A percentile compares a stretch with the other conserved stretches of the same genome.
Evolutionary conservation across 176 grass and related monocot species (phyloP).

Genomic region (Aegilops sharonensis): DNA sequence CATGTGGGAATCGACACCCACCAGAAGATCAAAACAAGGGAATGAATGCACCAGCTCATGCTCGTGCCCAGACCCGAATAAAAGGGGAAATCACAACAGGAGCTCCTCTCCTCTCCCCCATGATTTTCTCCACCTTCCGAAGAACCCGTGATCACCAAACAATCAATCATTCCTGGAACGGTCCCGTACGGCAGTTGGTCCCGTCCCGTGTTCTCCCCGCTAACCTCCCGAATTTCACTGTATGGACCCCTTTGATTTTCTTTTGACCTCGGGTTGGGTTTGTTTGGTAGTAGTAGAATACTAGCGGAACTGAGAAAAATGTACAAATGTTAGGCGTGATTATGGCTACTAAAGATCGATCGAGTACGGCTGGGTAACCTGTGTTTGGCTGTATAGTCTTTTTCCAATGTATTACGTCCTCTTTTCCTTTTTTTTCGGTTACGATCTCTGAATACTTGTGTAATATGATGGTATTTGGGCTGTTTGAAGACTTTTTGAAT

Average conservation of each 20-base stretch:
- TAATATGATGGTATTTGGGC: conserved; percentile 45
- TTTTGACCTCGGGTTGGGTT: conserved; percentile 49
- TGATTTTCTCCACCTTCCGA: too few relatives aligned
- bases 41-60: too few relatives aligned
- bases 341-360: conserved; percentile 51
- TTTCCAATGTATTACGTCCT: conserved; percentile 30
- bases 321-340: conserved; percentile 70
- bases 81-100: too few relatives aligned
- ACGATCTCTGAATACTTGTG: conserved; percentile 54
- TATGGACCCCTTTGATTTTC: neutral
- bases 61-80: too few relatives aligned
- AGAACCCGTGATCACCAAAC: too few relatives aligned
- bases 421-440: conserved; percentile 16
- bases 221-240: too few relatives aligned
- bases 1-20: too few relatives aligned
- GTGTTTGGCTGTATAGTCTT: conserved; percentile 65
- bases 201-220: too few relatives aligned
- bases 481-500: conserved; percentile 28
- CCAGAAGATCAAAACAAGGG: too few relatives aligned
- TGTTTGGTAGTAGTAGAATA: conserved; percentile 31
- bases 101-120: too few relatives aligned
- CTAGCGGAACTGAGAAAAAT: conserved; percentile 59
- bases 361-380: conserved; percentile 37
- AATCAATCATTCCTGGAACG: too few relatives aligned
- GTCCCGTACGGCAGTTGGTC: too few relatives aligned